These are phyloP conservation scores for Kodamaea nitidulidarum DNA, from an alignment of 805 yeast species.

Conservation along the genomic window DNA sequence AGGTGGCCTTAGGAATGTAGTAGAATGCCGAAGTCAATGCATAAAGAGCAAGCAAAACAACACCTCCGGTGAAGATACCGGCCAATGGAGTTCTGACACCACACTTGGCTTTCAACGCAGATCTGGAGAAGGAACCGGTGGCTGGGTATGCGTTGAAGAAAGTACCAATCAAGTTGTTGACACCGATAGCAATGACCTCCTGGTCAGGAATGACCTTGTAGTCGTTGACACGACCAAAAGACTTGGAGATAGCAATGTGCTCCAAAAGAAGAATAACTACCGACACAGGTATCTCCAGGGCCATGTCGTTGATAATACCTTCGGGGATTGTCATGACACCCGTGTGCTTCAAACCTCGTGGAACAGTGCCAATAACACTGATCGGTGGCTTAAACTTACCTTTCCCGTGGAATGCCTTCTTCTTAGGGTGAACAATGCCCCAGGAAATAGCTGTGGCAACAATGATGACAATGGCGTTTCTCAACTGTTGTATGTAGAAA, in stretches of 20 bases:
- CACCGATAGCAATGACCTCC: constrained; percentile 91
- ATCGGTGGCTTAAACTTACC: constrained; percentile 43
- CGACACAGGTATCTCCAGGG: constrained; percentile 81
- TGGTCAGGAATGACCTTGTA: constrained; percentile 90
- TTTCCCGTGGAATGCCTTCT: constrained; percentile 26
- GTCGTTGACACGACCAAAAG: constrained; percentile 89
- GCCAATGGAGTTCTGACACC: constrained; percentile 94
- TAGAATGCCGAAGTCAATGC: constrained; percentile 78
- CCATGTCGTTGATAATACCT: constrained; percentile 57
- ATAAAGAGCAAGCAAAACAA: constrained; percentile 83
- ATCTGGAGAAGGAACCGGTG: constrained; percentile 92
- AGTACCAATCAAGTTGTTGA: constrained; percentile 84
- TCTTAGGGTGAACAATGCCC: constrained; percentile 58
- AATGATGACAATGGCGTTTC: constrained; percentile 78
- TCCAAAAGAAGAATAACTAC: constrained; percentile 78
- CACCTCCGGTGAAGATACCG: constrained; percentile 84
- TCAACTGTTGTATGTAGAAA: constrained; percentile 70
- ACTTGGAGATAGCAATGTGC: constrained; percentile 90
- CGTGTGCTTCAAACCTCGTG: constrained; percentile 73
- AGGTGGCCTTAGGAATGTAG: constrained; percentile 86
- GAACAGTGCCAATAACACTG: constrained; percentile 69
- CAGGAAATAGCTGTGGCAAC: constrained; percentile 81
- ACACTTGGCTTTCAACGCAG: constrained; percentile 91
- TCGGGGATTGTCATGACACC: constrained; percentile 67
- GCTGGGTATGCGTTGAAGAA: constrained; percentile 93